Percentiles rank a stretch among this genome's conserved stretches.
These are phyloP conservation scores for Sonneratia caseolaris DNA, from an alignment of 345 rosid species.

Conservation along the genomic window DNA sequence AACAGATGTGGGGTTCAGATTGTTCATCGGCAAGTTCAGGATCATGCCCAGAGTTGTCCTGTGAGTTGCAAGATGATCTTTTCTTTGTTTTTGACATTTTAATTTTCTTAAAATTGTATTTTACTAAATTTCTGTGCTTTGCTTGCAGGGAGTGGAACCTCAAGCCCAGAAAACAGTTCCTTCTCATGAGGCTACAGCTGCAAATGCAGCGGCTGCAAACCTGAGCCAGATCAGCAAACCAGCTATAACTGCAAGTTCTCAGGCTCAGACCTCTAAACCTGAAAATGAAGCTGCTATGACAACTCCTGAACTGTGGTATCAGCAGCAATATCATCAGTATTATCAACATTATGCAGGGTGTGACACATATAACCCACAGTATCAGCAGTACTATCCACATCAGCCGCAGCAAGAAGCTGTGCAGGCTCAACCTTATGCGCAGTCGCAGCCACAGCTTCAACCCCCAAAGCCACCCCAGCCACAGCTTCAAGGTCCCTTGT, in stretches of 20 bases:
- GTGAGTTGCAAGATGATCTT: conserved; percentile 36
- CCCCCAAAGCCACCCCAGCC: neutral
- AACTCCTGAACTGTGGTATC: conserved; percentile 55
- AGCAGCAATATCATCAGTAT: conserved; percentile 62
- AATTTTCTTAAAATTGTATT: neutral
- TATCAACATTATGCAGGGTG: conserved; percentile 60
- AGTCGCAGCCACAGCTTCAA: conserved; percentile 18
- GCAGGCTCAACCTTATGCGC: conserved; percentile 15
- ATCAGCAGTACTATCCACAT: conserved; percentile 49
- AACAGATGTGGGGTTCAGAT: conserved; percentile 51
- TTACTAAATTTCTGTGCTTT: neutral
- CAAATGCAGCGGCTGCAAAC: conserved; percentile 22
- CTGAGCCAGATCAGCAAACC: conserved; percentile 32
- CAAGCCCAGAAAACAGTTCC: conserved; percentile 34
- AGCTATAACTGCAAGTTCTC: conserved; percentile 28
- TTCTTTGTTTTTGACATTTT: neutral
- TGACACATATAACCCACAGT: conserved; percentile 41
- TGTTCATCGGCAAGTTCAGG: conserved; percentile 59
- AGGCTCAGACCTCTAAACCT: conserved; percentile 25
- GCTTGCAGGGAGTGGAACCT: conserved; percentile 46
- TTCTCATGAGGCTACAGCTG: conserved; percentile 29
- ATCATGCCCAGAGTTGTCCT: conserved; percentile 68
- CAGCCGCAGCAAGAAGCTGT: conserved; percentile 39
- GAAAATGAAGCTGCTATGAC: conserved; percentile 29
- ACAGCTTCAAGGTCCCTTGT: conserved; percentile 1